Evolutionary conservation across 495 filamentous ascomycete genomes (phyloP), one percentile per base, ranked within the genome.

Genomic region (Aspergillus taichungensis): DNA sequence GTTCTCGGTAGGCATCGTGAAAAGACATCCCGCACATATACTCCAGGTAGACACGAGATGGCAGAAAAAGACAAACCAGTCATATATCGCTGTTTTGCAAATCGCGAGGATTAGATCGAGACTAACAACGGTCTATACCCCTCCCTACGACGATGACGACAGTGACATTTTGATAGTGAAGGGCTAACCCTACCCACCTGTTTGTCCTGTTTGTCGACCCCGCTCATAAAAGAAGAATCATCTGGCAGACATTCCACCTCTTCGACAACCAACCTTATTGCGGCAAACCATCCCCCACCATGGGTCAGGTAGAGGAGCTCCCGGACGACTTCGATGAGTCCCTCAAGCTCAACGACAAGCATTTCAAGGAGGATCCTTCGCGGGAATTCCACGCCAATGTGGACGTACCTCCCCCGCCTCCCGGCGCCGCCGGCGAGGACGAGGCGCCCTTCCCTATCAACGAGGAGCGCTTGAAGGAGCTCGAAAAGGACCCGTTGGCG

Each of bases 251-350:
- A 13, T 28, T 42, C 40, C 48, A 51, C 41, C 24, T 12, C 14
- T 18, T n/a, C 14, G 14, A n/a, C 3, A 29, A 41, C 24, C 8
- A 30, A 14, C 31, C 5, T 24, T 14, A 1, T 27, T 10, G 33
- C 27, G 29, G 30, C 8, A 34, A 6, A 27, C 12, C 13, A 24
- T 9, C 13, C n/a, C 13, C 14, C 46, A 45, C 37, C 18, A 71
- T 71, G 67, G 62, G 60, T 13, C 55, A 60, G 35, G 59, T 77
- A 13, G 73, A 77, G 61, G 73, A 78, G 52, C 69, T 76, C 30
- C 63, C 71, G 37, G 66, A 73, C 48, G 67, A 73, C 56, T 71
- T 67, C 41, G 66, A 72, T 50, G 69, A 72, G 57, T 63, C 65
- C n/a, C 53, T 68, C 45, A 49, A 67, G 31, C 63, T 68, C 50